These are phyloP conservation scores for Penicillium sp. DNA, from an alignment of 2,329 filamentous ascomycete genomes.

Conservation along the genomic window DNA sequence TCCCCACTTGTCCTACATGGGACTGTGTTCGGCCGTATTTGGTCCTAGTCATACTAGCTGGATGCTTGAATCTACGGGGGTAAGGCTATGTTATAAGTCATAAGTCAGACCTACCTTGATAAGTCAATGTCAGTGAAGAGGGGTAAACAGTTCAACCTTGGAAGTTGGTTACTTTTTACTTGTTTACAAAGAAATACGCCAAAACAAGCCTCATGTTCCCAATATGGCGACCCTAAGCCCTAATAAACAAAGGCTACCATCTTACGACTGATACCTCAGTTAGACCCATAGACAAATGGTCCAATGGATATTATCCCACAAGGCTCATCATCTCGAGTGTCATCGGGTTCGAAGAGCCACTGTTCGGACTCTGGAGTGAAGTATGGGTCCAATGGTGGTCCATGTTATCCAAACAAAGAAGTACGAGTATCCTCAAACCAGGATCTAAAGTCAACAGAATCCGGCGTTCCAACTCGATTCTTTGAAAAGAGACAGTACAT, in stretches of 20 bases:
- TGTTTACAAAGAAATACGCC: conserved; percentile 1
- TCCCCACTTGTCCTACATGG: conserved; percentile 13
- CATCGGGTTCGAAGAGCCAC: neutral
- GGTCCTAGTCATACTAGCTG: neutral
- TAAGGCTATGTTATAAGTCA: neutral
- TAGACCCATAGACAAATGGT: neutral
- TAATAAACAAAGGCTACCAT: conserved; percentile 4
- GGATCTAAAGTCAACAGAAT: neutral
- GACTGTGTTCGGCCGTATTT: neutral
- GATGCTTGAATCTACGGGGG: neutral
- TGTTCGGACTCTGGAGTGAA: neutral
- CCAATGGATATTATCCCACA: neutral
- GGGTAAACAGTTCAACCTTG: neutral
- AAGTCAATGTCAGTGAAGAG: neutral
- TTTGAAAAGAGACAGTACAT: neutral
- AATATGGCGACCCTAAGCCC: neutral
- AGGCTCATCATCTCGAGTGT: neutral
- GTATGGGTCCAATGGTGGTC: neutral
- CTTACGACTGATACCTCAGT: neutral
- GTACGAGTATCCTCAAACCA: neutral
- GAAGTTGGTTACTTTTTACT: neutral
- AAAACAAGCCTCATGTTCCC: neutral
- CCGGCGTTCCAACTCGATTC: neutral
- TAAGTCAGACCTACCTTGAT: neutral
- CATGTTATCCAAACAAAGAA: neutral